Conservation (phyloP, 2,329 filamentous ascomycete genomes). For the Cercospora nicotianae region DNA sequence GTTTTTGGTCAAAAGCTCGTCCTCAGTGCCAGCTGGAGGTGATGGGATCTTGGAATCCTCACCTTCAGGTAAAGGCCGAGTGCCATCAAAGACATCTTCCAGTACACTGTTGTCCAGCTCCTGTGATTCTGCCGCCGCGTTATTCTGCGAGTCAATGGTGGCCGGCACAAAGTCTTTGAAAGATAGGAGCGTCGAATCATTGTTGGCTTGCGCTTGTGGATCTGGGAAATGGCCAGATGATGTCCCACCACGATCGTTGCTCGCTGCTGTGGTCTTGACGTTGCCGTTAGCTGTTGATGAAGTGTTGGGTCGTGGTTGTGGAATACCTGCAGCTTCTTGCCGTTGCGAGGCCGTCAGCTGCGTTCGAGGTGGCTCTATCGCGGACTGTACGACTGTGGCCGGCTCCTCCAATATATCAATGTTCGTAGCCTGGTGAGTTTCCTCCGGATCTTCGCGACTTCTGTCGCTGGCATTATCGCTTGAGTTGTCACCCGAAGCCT, state of each 20-base stretch:
- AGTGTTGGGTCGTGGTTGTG: background rate
- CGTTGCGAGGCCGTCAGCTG: constrained; percentile 3
- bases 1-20: constrained; percentile 19
- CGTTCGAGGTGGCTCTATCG: constrained; percentile 2
- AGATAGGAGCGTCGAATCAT: background rate
- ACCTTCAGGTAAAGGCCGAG: constrained; percentile 26
- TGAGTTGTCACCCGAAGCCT: background rate
- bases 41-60: constrained; percentile 18
- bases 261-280: constrained; percentile 11
- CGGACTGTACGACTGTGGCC: background rate
- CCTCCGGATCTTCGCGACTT: background rate
- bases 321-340: constrained; percentile 14
- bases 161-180: background rate
- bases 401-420: background rate
- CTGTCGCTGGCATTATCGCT: background rate
- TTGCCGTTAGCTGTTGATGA: constrained; percentile 11
- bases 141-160: background rate
- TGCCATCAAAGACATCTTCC: constrained; percentile 23
- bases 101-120: constrained; percentile 6
- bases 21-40: background rate
- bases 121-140: background rate
- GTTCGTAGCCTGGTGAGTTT: background rate
- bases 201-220: constrained; percentile 5
- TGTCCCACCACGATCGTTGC: constrained; percentile 14
- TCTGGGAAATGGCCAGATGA: constrained; percentile 10